These are phyloP conservation scores for Russula vinacea DNA, from an alignment of 768 basidiomycete genomes.

Conservation along the genomic window DNA sequence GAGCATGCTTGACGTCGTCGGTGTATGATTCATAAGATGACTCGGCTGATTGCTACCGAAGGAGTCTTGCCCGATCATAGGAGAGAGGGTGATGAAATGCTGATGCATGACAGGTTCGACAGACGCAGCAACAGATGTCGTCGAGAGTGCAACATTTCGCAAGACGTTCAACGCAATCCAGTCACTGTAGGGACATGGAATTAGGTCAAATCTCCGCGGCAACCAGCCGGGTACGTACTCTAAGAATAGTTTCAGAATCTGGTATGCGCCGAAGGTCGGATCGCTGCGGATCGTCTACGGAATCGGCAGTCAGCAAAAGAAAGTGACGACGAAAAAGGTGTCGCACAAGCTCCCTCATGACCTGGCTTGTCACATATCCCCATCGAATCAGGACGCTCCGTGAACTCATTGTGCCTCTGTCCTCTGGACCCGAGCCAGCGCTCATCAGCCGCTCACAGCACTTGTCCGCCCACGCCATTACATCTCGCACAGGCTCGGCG, in stretches of 20 bases:
- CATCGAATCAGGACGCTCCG: constrained; percentile 84
- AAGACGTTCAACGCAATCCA: constrained; percentile 91
- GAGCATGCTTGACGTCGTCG: constrained; percentile 88
- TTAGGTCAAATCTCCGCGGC: constrained; percentile 27
- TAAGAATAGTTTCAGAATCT: constrained; percentile 85
- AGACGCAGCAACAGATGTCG: constrained; percentile 87
- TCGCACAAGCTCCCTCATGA: constrained; percentile 86
- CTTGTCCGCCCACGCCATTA: constrained; percentile 90
- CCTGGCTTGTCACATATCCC: constrained; percentile 90
- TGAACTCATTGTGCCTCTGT: constrained; percentile 78
- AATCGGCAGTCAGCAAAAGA: constrained; percentile 5
- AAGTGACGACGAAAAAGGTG: background rate
- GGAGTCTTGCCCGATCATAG: constrained; percentile 85
- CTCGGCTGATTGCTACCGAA: constrained; percentile 52
- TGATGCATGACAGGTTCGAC: constrained; percentile 92
- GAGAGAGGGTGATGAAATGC: constrained; percentile 80
- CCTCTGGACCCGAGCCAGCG: constrained; percentile 60
- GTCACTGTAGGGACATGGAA: constrained; percentile 50
- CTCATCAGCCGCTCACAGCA: constrained; percentile 84
- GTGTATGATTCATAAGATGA: constrained; percentile 71
- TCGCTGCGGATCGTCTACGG: constrained; percentile 84
- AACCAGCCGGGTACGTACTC: constrained; percentile 53
- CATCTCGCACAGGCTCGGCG: constrained; percentile 76
- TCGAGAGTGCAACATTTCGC: constrained; percentile 81
- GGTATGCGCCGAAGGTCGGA: constrained; percentile 89